Base-by-base conservation (phyloP, 805 yeast species). In the Ogataea nitratoaversa region DNA sequence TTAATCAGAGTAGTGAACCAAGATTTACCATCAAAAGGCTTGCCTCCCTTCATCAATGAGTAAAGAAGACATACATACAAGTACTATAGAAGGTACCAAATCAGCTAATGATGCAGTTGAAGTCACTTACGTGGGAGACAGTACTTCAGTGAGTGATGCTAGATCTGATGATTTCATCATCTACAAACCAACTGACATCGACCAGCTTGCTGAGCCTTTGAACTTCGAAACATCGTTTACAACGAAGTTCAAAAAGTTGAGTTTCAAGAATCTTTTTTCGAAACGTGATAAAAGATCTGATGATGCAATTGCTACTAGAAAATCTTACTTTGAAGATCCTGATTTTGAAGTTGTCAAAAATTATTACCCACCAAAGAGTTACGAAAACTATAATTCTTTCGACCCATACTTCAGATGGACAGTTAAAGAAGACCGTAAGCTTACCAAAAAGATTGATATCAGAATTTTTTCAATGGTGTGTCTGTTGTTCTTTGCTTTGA, bases 401-500 rank as follows among this genome's bases (percentile, higher is more conserved):
- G 52, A 48, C 34, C 50, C 50, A 7, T 34, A 23, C 13, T 36
- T 40, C 31, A 34, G 50, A 32, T 49, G 51, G 53, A 47, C 47
- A 6, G 32, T 19, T 22, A 36, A 38, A 19, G 49, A 49, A 34
- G 53, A 49, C 13, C 36, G 47, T 16, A 20, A 27, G 14, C 24
- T 47, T 7, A 39, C 42, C 8, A 34, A 43, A 22, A 47, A 47
- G 31, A 42, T 42, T 13, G 51, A 47, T 31, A 32, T 42, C 12
- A 33, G 45, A 23, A 42, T 47, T n/a, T 36, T 45, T 19, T 20
- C 43, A 3, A 34, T 37, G 39, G 41, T 43, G 12, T 46, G 47
- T 22, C 19, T 76, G 38, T 68, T 78, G 73, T 78, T 78, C 47
- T 59, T 74, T 29, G 75, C 74, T 9, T 65, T 78, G 44, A 76